phyloP scores from a whole-genome alignment of 331 rosid genomes.

The Malus hybrid region DNA sequence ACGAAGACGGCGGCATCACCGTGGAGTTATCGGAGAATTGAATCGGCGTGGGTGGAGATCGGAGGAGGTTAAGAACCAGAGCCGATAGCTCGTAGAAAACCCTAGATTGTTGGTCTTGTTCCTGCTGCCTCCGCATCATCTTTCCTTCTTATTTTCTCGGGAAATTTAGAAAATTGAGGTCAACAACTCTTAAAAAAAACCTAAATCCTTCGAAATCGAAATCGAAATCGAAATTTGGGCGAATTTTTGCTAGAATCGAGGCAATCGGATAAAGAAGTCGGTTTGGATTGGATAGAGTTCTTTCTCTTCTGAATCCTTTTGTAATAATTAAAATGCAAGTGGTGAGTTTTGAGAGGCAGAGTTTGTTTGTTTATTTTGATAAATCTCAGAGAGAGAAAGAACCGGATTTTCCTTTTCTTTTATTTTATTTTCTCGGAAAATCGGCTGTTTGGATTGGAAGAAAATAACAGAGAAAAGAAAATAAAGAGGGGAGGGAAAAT shows the following conservation, averaged over 20 bases:
- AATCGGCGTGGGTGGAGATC: slow-evolving; percentile 51
- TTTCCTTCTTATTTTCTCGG: background rate
- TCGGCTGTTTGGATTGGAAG: background rate
- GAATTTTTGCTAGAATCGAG: slow-evolving; percentile 22
- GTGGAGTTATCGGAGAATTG: slow-evolving; percentile 36
- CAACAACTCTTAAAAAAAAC: background rate
- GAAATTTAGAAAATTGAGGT: background rate
- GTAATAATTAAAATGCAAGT: background rate
- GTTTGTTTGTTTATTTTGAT: slow-evolving; percentile 1
- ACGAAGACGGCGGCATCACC: slow-evolving; percentile 1
- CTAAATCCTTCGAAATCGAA: background rate
- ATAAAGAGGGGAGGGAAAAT: background rate
- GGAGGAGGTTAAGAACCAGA: slow-evolving; percentile 63
- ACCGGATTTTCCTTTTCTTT: background rate
- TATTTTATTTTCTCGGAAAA: background rate
- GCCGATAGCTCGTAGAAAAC: slow-evolving; percentile 62
- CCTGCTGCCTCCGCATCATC: background rate
- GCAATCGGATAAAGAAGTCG: slow-evolving; percentile 33
- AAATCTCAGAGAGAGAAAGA: background rate
- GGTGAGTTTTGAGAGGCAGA: slow-evolving; percentile 18
- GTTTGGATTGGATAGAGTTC: slow-evolving; percentile 11
- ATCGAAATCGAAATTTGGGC: background rate
- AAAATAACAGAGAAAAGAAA: background rate
- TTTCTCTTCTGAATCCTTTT: background rate
- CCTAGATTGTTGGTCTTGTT: slow-evolving; percentile 47